Base-by-base conservation (phyloP, 1,284 basidiomycete genomes). In the Austroboletus rostrupii region DNA sequence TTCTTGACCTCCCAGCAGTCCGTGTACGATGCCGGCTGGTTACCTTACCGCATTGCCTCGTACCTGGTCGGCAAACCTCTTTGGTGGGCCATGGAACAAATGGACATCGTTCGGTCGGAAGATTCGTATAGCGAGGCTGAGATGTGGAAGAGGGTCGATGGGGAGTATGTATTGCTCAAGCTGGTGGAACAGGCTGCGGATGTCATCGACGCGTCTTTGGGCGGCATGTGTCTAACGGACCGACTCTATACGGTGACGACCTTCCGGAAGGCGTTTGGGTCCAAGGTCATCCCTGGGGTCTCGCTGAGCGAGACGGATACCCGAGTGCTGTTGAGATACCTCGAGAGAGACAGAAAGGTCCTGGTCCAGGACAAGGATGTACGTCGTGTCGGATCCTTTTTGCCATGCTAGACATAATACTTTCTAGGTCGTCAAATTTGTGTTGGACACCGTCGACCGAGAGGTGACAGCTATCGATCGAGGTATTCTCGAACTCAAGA, bases 41-140 rank as follows among this genome's bases (percentile, higher is more conserved):
- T 90, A 10, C 83, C 87, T 2, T 77, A 73, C 40, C 80, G 85
- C 13, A 74, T 92, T 43, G 85, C 81, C 0, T 78, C 85, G 4
- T 84, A 80, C 47, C 72, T 92, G 12, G 74, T 93, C 5, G 89
- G 83, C 16, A 84, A 81, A 61, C 90, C 92, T 1, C 71, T 94
- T 1, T 92, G 87, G 85, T 94, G 90, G 90, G 85, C 85, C 3
- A 75, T 94, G 32, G 80, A 87, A 46, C 89, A 90, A 56, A 70
- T 90, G 32, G 88, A 83, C 29, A 72, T 93, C 1, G 81, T 87
- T 12, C 78, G 76, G 5, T 76, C 80, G 32, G 81, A 84, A 35
- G 81, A 81, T 28, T 68, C 65, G 6, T 67, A 79, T 39, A 80
- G 78, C 48, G 83, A 87, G 56, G 74, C 72, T 1, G 71, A 77